Evolutionary conservation across 1,284 basidiomycete species (phyloP), one percentile per base, ranked within the genome.

Genomic region (Cutaneotrichosporon sp.): DNA sequence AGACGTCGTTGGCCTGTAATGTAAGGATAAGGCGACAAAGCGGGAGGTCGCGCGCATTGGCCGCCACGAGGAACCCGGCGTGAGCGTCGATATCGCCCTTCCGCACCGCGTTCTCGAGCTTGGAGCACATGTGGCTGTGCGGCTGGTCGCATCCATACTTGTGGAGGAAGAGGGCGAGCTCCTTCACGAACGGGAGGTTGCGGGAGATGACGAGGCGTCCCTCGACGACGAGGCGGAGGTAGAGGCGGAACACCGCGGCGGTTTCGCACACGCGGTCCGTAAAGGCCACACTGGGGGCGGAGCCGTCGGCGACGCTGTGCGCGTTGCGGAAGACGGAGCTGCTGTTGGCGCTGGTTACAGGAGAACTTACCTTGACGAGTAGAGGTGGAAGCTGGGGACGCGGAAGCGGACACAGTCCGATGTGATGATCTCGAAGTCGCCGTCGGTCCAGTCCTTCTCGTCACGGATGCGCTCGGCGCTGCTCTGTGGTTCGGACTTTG

Each of bases 391-490:
- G 22, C 47, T 54, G 4, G 60, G 60, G 3, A 62, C 42, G 14
- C 58, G 27, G 57, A 64, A 67, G 2, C 55, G 29, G 20, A 64
- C 60, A 9, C 52, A 9, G 54, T 64, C 65, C 2, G 52, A 18
- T 16, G 57, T 56, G 45, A 61, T 38, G 49, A 66, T 49, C 58
- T 54, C 55, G 25, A 64, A 59, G 51, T 62, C 62, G 31, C 60
- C 62, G 4, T 46, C 55, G 4, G 49, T 53, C 62, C 62, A 63
- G 20, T 42, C 29, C 1, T 50, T 20, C 1, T 50, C 49, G 8
- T 50, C 49, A 2, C 38, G 18, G 38, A 47, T 16, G 1, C 20
- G 14, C 10, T 47, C 45, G 24, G 20, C 11, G 45, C 45, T 47
- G 38, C 13, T 42, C 6, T 42, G 18, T 14, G 16, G 18, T 7